Base-by-base conservation (phyloP, 352 stramenopile species). In the Phytophthora uliginosa region DNA sequence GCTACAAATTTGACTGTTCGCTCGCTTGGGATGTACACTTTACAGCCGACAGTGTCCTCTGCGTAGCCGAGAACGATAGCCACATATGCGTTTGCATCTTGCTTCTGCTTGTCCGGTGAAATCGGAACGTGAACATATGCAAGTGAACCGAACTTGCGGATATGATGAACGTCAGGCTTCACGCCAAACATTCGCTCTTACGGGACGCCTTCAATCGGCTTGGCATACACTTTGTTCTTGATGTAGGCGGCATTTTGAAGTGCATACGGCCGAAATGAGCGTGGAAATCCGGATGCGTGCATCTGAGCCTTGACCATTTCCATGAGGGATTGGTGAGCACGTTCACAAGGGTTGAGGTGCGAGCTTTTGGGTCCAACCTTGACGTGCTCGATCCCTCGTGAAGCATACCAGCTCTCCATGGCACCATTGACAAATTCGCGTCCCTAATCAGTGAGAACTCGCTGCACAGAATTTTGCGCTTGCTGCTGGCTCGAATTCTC, bases 211-310 rank as follows among this genome's bases (percentile, higher is more conserved):
- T 58, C 52, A 1, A 51, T 33, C 5, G 26, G 26, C 33, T 56
- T 61, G 13, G 28, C 9, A 53, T 63, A 63, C 0, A 65, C 55
- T 20, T 47, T 24, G 34, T 47, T 71, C 10, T 71, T 64, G 34
- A 61, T 50, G 26, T 69, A 69, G 3, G 38, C 62, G 3, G 38
- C 47, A 24, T 65, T 64, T 33, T 47, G 33, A 2, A 71, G 22
- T 24, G 55, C 63, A 51, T 71, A 59, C 22, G 22, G 50, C 63
- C 55, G 65, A 38, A 71, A 64, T 22, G n/a, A 55, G 2, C 54
- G 55, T 12, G 54, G 34, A 31, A 71, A 64, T 13, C 34, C 55
- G n/a, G 45, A 48, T 24, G 24, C 48, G 1, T 71, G 47, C 63
- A 71, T 71, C 18, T 55, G 45, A 5, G 20, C 22, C 55, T 50